Conservation (phyloP, 345 rosid genomes). For the Conringia planisiliqua region DNA sequence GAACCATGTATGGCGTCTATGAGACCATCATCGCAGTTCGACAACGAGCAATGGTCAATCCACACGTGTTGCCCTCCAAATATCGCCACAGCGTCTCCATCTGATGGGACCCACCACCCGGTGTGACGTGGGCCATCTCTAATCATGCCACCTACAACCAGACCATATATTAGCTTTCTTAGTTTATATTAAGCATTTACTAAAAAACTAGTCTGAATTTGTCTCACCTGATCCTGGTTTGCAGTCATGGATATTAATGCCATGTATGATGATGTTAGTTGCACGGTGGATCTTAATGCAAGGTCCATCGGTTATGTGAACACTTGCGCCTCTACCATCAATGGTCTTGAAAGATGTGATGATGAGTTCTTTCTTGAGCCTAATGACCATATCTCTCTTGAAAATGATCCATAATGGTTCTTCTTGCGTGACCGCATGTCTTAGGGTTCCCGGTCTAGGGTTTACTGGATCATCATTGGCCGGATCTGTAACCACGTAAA, state of each 20-base stretch:
- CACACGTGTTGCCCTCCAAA: constrained; percentile 53
- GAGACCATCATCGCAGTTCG: constrained; percentile 69
- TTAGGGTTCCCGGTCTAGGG: constrained; percentile 67
- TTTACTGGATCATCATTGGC: constrained; percentile 50
- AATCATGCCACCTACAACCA: constrained; percentile 37
- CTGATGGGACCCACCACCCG: constrained; percentile 53
- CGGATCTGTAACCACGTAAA: constrained; percentile 61
- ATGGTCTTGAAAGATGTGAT: constrained; percentile 71
- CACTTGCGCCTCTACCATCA: constrained; percentile 79
- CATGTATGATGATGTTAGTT: constrained; percentile 70
- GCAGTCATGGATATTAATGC: constrained; percentile 71
- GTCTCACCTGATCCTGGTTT: constrained; percentile 37
- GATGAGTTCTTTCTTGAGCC: constrained; percentile 55
- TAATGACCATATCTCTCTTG: constrained; percentile 71
- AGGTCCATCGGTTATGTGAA: constrained; percentile 70
- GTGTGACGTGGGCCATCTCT: constrained; percentile 54
- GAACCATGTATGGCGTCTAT: constrained; percentile 79
- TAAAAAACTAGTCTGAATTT: background rate
- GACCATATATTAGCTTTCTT: background rate
- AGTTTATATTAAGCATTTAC: background rate
- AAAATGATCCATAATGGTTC: constrained; percentile 79
- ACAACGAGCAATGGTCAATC: constrained; percentile 80
- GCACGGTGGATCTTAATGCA: constrained; percentile 64
- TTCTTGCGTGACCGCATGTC: constrained; percentile 69
- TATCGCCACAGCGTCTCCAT: constrained; percentile 67